phyloP scores from a whole-genome alignment of 2,329 filamentous ascomycete genomes.

The Pseudodiploospora longispora region DNA sequence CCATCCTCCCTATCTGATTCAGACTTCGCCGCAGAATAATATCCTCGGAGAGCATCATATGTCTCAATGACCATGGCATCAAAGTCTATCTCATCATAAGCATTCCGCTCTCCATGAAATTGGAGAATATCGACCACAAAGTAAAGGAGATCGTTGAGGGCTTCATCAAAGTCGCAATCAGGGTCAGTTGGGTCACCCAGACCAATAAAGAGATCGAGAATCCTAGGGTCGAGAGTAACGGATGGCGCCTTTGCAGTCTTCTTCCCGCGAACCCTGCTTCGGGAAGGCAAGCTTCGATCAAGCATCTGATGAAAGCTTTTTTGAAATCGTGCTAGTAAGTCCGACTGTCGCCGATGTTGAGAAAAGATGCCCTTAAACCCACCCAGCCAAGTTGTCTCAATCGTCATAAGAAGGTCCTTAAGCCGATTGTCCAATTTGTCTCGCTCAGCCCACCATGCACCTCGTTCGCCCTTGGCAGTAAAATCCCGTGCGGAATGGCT shows the following conservation, averaged over 20 bases:
- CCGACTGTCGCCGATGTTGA: conserved; percentile 53
- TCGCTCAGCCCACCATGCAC: conserved; percentile 83
- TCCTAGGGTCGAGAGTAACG: conserved; percentile 47
- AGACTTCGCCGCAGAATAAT: conserved; percentile 50
- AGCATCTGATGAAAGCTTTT: conserved; percentile 71
- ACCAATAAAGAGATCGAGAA: conserved; percentile 83
- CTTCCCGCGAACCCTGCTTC: conserved; percentile 53
- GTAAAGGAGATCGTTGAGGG: conserved; percentile 85
- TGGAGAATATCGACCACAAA: conserved; percentile 95
- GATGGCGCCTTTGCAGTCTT: conserved; percentile 36
- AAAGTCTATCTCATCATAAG: conserved; percentile 96
- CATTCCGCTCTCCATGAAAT: conserved; percentile 92
- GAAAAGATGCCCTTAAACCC: conserved; percentile 95
- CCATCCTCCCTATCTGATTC: conserved; percentile 33
- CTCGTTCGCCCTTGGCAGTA: conserved; percentile 64
- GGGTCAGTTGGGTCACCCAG: conserved; percentile 65
- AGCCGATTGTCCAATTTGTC: conserved; percentile 72
- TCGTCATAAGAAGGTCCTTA: conserved; percentile 68
- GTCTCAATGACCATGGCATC: conserved; percentile 85
- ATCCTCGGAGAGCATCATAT: conserved; percentile 72
- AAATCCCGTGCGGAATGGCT: conserved; percentile 68
- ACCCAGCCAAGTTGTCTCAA: conserved; percentile 90
- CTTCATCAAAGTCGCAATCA: conserved; percentile 72
- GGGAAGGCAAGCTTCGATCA: conserved; percentile 77
- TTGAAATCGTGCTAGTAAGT: conserved; percentile 67